Conservation (phyloP, 1,284 basidiomycete genomes). For the Papiliotrema flavescens region DNA sequence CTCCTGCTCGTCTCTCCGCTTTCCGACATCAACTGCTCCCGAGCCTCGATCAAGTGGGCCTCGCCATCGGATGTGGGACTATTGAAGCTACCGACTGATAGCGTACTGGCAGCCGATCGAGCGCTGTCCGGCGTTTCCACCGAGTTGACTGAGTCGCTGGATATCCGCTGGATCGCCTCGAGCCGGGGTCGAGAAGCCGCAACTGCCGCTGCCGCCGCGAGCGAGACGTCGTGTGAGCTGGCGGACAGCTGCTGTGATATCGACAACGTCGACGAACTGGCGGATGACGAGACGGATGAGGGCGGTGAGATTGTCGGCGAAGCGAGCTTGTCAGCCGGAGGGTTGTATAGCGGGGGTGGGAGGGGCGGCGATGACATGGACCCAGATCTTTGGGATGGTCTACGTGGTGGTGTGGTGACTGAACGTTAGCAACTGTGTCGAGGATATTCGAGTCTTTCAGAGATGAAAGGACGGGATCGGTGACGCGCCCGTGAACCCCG, state of each 20-base stretch:
- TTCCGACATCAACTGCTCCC: slow-evolving; percentile 18
- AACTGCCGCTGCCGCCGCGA: neutral
- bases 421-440: neutral
- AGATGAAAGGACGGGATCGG: too few species aligned
- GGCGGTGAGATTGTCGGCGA: slow-evolving; percentile 11
- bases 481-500: too few species aligned
- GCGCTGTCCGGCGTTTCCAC: slow-evolving; percentile 12
- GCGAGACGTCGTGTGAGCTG: neutral
- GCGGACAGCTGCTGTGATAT: neutral
- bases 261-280: neutral
- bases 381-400: neutral
- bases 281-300: neutral
- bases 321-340: slow-evolving; percentile 26
- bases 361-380: slow-evolving; percentile 20
- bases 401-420: neutral
- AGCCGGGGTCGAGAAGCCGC: slow-evolving; percentile 18
- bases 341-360: slow-evolving; percentile 40
- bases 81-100: neutral
- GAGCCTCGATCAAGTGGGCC: slow-evolving; percentile 30
- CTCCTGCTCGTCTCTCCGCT: slow-evolving; percentile 7
- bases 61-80: slow-evolving; percentile 22
- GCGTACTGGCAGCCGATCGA: slow-evolving; percentile 8
- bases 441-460: neutral
- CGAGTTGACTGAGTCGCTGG: slow-evolving; percentile 24
- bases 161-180: slow-evolving; percentile 27